Base-by-base conservation (phyloP, 805 yeast species). In the Komagataella ulmi region DNA sequence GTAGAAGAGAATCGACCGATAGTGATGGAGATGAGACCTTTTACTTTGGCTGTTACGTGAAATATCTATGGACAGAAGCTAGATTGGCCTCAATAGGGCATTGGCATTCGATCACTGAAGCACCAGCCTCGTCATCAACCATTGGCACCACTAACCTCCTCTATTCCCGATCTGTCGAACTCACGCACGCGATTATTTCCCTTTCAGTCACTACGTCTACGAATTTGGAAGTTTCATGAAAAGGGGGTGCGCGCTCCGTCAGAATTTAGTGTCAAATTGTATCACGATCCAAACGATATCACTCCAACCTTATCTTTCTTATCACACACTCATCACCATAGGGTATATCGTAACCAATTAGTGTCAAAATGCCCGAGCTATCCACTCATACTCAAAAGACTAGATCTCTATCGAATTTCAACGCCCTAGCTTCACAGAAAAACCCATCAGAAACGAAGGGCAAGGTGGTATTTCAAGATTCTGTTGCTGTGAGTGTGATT, bases 171-270 rank as follows among this genome's bases (percentile, higher is more conserved):
- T 21, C 23, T 21, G 23, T 21, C 23, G 5, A 30, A 24, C 36
- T 24, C 14, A 2, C 6, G 6, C 40, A 30, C 14, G 14, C 40
- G 40, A 30, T 30, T 14, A 30, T 30, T 30, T 10, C 40, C 40
- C 14, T 30, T 10, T 30, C 97, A 3, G 74, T 81, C 5, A 30
- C n/a, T 7, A n/a, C 14, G 40, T 30, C 14, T 30, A 30, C 40
- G 40, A 30, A 30, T 30, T 30, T 30, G 40, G 40, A 30, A 30
- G 14, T 2, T 30, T 8, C 40, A 30, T 30, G 14, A 30, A 30
- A 30, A 30, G 40, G 40, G 40, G 40, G 40, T 30, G 40, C 40
- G 40, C 40, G 40, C 40, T 30, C 40, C 40, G 40, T 30, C 14
- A 30, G 6, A 30, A 30, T 30, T 14, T 30, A 10, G 23, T 30